A percentile compares a stretch with the other conserved stretches of the same genome.
Evolutionary conservation across 768 basidiomycete genomes (phyloP).

Genomic region (Lactarius quietus): DNA sequence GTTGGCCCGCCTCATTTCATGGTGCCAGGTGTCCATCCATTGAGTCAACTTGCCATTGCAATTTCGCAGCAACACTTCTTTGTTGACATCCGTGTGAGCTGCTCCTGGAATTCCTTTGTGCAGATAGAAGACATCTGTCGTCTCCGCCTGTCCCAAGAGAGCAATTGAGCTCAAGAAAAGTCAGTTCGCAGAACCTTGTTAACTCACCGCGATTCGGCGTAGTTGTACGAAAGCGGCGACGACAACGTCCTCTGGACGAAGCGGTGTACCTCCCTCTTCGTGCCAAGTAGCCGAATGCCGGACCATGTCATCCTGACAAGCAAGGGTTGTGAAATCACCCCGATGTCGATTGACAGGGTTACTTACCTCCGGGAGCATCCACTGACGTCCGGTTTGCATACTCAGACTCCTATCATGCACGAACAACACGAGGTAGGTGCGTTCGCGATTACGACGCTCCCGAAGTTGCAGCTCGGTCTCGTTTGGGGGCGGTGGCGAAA

Average conservation of each 20-base stretch:
- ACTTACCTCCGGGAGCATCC: slow-evolving; percentile 78
- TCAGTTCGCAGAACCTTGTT: neutral
- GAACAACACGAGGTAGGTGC: slow-evolving; percentile 82
- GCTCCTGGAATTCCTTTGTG: slow-evolving; percentile 44
- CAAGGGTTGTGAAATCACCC: slow-evolving; percentile 14
- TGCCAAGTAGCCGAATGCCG: slow-evolving; percentile 71
- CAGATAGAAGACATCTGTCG: slow-evolving; percentile 66
- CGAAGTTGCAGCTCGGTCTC: slow-evolving; percentile 64
- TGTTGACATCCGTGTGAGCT: slow-evolving; percentile 61
- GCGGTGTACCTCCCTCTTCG: slow-evolving; percentile 45
- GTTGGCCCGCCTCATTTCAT: slow-evolving; percentile 68
- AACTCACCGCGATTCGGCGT: slow-evolving; percentile 74
- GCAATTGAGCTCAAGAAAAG: neutral
- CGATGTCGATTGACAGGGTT: neutral
- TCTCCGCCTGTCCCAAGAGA: slow-evolving; percentile 54
- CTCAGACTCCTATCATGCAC: slow-evolving; percentile 83
- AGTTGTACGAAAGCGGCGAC: slow-evolving; percentile 73
- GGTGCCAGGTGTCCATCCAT: slow-evolving; percentile 71
- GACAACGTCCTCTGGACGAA: slow-evolving; percentile 78
- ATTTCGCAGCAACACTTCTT: slow-evolving; percentile 65
- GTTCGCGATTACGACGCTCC: slow-evolving; percentile 80
- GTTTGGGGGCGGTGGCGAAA: slow-evolving; percentile 48
- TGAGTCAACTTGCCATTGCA: slow-evolving; percentile 69
- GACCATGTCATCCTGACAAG: slow-evolving; percentile 60
- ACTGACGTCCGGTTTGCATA: slow-evolving; percentile 80